These are phyloP conservation scores for Rostrohypoxylon terebratum DNA, from an alignment of 495 filamentous ascomycete species.

Conservation along the genomic window DNA sequence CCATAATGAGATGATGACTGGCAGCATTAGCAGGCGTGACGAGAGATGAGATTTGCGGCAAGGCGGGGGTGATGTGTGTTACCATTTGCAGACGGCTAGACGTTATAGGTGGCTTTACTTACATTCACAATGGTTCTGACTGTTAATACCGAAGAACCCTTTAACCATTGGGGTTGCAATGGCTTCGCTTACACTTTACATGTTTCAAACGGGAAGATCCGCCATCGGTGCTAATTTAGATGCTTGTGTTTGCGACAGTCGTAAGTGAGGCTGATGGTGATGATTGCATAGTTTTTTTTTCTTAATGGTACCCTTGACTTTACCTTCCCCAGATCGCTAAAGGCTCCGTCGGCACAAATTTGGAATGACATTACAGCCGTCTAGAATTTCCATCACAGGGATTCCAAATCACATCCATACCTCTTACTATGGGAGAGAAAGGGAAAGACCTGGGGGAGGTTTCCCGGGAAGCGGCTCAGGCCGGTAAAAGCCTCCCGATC, in stretches of 20 bases:
- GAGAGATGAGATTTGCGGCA: constrained; percentile 29
- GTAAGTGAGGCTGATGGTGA: constrained; percentile 29
- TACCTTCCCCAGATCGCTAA: not conserved
- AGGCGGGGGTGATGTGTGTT: not conserved
- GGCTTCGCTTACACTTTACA: constrained; percentile 4
- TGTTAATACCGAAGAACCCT: constrained; percentile 40
- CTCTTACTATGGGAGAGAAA: not conserved
- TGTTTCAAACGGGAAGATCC: not conserved
- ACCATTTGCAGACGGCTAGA: constrained; percentile 45
- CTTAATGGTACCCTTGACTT: not conserved
- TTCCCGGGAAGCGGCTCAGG: constrained; percentile 11
- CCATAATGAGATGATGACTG: constrained; percentile 46
- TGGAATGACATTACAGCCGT: constrained; percentile 30
- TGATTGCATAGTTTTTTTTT: not conserved
- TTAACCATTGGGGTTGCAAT: constrained; percentile 1
- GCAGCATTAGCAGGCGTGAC: constrained; percentile 35
- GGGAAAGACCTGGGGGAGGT: not conserved
- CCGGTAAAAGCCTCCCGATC: constrained; percentile 33
- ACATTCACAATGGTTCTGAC: constrained; percentile 40
- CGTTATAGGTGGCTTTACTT: constrained; percentile 35
- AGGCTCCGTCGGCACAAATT: constrained; percentile 11
- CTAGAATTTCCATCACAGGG: not conserved
- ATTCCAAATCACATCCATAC: constrained; percentile 1
- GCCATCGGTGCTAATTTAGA: constrained; percentile 4
- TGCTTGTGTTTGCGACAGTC: not conserved